These are phyloP conservation scores for Cercospora zeae-maydis DNA, from an alignment of 2,329 filamentous ascomycete genomes.

Conservation along the genomic window DNA sequence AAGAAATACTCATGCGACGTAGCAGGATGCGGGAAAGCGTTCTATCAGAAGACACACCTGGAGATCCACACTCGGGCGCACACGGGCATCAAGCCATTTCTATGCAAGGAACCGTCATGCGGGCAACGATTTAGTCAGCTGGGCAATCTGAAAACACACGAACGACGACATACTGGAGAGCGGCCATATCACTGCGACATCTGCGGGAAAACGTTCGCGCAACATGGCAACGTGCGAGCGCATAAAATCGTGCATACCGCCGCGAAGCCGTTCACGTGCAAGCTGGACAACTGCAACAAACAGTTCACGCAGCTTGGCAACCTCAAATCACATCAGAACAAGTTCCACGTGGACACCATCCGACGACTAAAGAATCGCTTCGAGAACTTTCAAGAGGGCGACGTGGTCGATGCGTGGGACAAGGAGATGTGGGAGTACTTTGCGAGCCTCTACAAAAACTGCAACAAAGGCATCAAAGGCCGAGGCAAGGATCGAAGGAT, in stretches of 20 bases:
- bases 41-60: slow-evolving; percentile 87
- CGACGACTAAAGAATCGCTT: slow-evolving; percentile 68
- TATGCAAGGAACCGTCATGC: slow-evolving; percentile 72
- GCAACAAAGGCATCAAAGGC: slow-evolving; percentile 97
- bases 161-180: slow-evolving; percentile 82
- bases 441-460: slow-evolving; percentile 86
- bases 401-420: slow-evolving; percentile 64
- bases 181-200: slow-evolving; percentile 75
- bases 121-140: slow-evolving; percentile 80
- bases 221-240: slow-evolving; percentile 78
- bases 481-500: slow-evolving; percentile 80
- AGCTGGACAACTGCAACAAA: slow-evolving; percentile 79
- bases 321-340: slow-evolving; percentile 93
- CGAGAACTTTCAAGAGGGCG: slow-evolving; percentile 57
- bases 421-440: slow-evolving; percentile 82
- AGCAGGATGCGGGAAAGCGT: slow-evolving; percentile 72
- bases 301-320: slow-evolving; percentile 88
- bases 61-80: slow-evolving; percentile 86
- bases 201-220: slow-evolving; percentile 79
- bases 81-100: slow-evolving; percentile 85
- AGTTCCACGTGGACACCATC: slow-evolving; percentile 78
- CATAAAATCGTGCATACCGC: slow-evolving; percentile 78
- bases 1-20: slow-evolving; percentile 73
- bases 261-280: slow-evolving; percentile 75
- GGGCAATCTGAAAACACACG: slow-evolving; percentile 89